These are phyloP conservation scores for Candida sanyaensis DNA, from an alignment of 1,139 yeast species.

Conservation along the genomic window DNA sequence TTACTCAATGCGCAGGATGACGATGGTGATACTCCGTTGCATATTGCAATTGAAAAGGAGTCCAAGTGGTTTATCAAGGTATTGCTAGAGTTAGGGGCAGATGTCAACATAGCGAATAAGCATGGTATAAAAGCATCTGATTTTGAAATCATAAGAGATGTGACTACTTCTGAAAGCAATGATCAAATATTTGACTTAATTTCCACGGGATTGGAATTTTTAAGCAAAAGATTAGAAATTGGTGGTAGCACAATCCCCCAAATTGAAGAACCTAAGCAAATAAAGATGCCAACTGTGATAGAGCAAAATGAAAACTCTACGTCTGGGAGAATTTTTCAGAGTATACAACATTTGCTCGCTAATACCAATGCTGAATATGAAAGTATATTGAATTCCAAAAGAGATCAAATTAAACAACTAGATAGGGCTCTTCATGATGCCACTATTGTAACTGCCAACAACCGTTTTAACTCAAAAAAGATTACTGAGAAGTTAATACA, in stretches of 20 bases:
- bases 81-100: slow-evolving; percentile 84
- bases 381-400: slow-evolving; percentile 36
- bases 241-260: slow-evolving; percentile 20
- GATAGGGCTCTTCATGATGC: slow-evolving; percentile 44
- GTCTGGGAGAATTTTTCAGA: slow-evolving; percentile 38
- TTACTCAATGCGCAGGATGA: slow-evolving; percentile 74
- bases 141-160: slow-evolving; percentile 64
- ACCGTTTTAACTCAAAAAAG: slow-evolving; percentile 39
- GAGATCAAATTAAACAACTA: slow-evolving; percentile 36
- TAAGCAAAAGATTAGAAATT: slow-evolving; percentile 31
- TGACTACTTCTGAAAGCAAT: slow-evolving; percentile 23
- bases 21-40: slow-evolving; percentile 87
- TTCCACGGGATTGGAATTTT: slow-evolving; percentile 35
- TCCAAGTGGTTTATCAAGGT: slow-evolving; percentile 79
- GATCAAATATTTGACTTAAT: slow-evolving; percentile 38
- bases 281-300: slow-evolving; percentile 13
- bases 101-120: slow-evolving; percentile 72
- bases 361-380: slow-evolving; percentile 46
- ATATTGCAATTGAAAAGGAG: slow-evolving; percentile 88
- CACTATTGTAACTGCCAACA: slow-evolving; percentile 47
- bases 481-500: slow-evolving; percentile 38
- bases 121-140: slow-evolving; percentile 86
- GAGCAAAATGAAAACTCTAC: slow-evolving; percentile 12
- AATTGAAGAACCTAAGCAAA: slow-evolving; percentile 23
- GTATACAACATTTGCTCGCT: slow-evolving; percentile 42